Percentiles rank a stretch among this genome's conserved stretches.
These are phyloP conservation scores for Stachybotrys chartarum DNA, from an alignment of 2,329 filamentous ascomycete genomes.

Conservation along the genomic window DNA sequence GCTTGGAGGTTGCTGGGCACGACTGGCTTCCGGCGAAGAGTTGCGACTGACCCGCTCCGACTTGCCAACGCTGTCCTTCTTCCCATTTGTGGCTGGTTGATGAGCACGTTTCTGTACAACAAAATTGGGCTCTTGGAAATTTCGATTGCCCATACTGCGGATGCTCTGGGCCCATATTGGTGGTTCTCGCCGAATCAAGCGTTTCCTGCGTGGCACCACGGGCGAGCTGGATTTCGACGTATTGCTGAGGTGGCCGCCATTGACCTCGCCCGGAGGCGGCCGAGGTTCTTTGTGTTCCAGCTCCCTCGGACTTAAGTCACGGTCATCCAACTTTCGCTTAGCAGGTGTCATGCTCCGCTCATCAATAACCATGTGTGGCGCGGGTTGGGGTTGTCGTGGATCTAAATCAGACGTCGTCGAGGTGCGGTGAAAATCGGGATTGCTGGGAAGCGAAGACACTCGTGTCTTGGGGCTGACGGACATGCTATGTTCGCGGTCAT, in stretches of 20 bases:
- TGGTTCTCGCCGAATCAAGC: constrained; percentile 24
- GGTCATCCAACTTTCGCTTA: constrained; percentile 32
- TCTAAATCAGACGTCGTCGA: constrained; percentile 16
- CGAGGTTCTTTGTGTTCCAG: constrained; percentile 41
- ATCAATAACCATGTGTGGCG: constrained; percentile 20
- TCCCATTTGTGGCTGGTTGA: constrained; percentile 27
- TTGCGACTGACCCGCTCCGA: constrained; percentile 33
- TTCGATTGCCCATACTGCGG: constrained; percentile 24
- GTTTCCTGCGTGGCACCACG: constrained; percentile 29
- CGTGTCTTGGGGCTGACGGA: constrained; percentile 76
- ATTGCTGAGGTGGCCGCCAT: constrained; percentile 26
- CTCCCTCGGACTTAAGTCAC: constrained; percentile 40
- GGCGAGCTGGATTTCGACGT: constrained; percentile 22
- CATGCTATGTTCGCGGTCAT: constrained; percentile 61
- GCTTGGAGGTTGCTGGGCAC: constrained; percentile 17
- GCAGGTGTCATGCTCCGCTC: constrained; percentile 27
- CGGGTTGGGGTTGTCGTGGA: constrained; percentile 11
- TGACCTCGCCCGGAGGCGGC: constrained; percentile 41
- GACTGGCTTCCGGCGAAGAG: constrained; percentile 38
- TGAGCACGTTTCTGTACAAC: constrained; percentile 18
- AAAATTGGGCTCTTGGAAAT: constrained; percentile 24
- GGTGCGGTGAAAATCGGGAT: constrained; percentile 22
- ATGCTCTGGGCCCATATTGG: constrained; percentile 43
- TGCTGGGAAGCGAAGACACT: constrained; percentile 44
- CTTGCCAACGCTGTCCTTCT: constrained; percentile 19